Evolutionary conservation across 768 basidiomycete species (phyloP).

Genomic region (Boletus insuetus): DNA sequence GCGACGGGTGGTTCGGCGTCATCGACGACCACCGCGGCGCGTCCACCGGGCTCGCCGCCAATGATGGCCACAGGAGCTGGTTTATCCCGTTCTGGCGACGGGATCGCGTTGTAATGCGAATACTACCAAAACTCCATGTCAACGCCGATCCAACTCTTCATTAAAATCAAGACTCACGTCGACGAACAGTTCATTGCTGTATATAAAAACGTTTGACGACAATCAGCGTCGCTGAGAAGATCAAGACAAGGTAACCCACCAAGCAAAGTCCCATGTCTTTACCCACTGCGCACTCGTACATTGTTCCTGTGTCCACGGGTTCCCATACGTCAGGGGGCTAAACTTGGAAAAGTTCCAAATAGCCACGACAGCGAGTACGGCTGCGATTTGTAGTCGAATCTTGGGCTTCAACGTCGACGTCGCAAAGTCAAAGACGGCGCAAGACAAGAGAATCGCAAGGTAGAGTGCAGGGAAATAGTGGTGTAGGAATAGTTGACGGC

Average conservation of each 20-base stretch:
- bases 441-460: constrained; percentile 79
- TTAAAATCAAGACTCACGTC: constrained; percentile 44
- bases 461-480: constrained; percentile 98
- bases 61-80: constrained; percentile 43
- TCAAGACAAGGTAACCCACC: constrained; percentile 41
- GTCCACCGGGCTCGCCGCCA: constrained; percentile 53
- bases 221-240: not conserved
- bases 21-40: constrained; percentile 52
- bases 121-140: constrained; percentile 40
- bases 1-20: constrained; percentile 25
- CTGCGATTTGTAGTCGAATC: constrained; percentile 78
- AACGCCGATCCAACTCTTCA: not conserved
- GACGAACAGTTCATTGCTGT: constrained; percentile 65
- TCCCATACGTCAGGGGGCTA: constrained; percentile 82
- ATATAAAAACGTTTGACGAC: not conserved
- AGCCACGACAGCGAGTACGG: constrained; percentile 66
- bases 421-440: constrained; percentile 78
- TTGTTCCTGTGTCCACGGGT: constrained; percentile 77
- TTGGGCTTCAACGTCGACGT: constrained; percentile 77
- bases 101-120: constrained; percentile 46
- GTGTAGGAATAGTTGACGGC: constrained; percentile 94
- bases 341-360: constrained; percentile 78
- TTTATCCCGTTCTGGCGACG: constrained; percentile 39
- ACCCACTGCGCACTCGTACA: constrained; percentile 81
- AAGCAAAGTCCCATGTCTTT: constrained; percentile 95